Conservation (phyloP, 306 rosid genomes). For the Cicer bijugum region DNA sequence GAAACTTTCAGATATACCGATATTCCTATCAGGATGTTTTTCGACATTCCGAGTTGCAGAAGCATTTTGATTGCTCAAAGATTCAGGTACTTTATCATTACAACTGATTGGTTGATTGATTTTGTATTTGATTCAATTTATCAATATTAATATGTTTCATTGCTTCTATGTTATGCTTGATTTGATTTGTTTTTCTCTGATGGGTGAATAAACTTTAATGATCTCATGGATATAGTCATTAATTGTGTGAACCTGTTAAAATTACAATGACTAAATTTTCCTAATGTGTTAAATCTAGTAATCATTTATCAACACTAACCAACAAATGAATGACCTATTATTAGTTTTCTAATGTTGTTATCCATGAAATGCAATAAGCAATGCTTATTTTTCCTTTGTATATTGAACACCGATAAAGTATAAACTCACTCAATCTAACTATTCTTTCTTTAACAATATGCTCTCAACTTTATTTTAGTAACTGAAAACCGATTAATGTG, state of each 20-base stretch:
- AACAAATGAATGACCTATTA: not conserved
- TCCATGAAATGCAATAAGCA: not conserved
- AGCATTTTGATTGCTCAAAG: constrained; percentile 76
- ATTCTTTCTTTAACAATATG: not conserved
- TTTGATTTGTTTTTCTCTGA: constrained; percentile 26
- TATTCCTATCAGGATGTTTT: constrained; percentile 85
- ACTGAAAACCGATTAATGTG: constrained; percentile 6
- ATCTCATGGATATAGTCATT: not conserved
- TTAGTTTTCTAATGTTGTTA: constrained; percentile 16
- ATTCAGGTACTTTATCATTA: constrained; percentile 68
- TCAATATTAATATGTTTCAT: not conserved
- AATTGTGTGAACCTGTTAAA: not conserved
- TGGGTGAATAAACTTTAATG: not conserved
- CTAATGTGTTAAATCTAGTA: not conserved
- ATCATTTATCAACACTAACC: too few relatives aligned
- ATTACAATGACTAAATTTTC: constrained; percentile 11
- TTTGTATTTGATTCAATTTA: not conserved
- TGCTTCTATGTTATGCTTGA: constrained; percentile 34
- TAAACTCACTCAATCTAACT: constrained; percentile 22
- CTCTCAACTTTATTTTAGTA: constrained; percentile 21
- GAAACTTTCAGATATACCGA: constrained; percentile 79
- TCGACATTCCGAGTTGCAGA: constrained; percentile 75
- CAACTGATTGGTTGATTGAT: constrained; percentile 22
- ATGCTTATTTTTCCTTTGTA: not conserved
- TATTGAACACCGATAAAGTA: constrained; percentile 12